Evolutionary conservation across 73 alveolate genomes (phyloP).

Genomic region (Chromera velia): DNA sequence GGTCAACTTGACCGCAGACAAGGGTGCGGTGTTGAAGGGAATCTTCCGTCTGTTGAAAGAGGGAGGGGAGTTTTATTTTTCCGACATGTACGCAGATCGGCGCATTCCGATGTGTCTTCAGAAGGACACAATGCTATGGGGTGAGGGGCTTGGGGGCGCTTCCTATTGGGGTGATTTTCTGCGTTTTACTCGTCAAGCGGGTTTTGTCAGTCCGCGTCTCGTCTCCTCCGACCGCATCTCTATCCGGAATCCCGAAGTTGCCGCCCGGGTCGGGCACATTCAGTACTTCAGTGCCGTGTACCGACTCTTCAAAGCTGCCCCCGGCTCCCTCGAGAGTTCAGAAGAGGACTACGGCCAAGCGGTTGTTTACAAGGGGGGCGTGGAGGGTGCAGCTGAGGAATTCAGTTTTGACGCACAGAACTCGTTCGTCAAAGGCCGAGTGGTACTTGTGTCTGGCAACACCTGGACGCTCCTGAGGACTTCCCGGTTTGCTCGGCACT

Average conservation of each 20-base stretch:
- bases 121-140: conserved; percentile 59
- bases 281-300: conserved; percentile 30
- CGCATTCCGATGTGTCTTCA: conserved; percentile 57
- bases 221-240: conserved; percentile 28
- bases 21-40: conserved; percentile 49
- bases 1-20: conserved; percentile 55
- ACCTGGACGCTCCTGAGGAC: background rate
- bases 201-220: conserved; percentile 37
- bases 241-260: conserved; percentile 1
- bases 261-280: background rate
- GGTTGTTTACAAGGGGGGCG: conserved; percentile 36
- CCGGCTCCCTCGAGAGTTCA: conserved; percentile 29
- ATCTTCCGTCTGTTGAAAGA: conserved; percentile 52
- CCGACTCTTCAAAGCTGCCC: conserved; percentile 39
- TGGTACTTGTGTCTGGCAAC: conserved; percentile 27
- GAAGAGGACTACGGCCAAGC: conserved; percentile 48
- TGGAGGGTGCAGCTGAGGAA: conserved; percentile 10
- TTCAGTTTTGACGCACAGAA: conserved; percentile 32
- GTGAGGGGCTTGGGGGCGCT: conserved; percentile 69
- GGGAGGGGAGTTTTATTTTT: conserved; percentile 70
- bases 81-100: conserved; percentile 65
- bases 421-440: conserved; percentile 22
- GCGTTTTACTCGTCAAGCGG: conserved; percentile 31
- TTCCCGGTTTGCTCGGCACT: background rate
- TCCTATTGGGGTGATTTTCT: conserved; percentile 57